Percentiles rank a stretch among this genome's conserved stretches.
phyloP scores from a whole-genome alignment of 129 eudicot species.

The Apium graveolens region DNA sequence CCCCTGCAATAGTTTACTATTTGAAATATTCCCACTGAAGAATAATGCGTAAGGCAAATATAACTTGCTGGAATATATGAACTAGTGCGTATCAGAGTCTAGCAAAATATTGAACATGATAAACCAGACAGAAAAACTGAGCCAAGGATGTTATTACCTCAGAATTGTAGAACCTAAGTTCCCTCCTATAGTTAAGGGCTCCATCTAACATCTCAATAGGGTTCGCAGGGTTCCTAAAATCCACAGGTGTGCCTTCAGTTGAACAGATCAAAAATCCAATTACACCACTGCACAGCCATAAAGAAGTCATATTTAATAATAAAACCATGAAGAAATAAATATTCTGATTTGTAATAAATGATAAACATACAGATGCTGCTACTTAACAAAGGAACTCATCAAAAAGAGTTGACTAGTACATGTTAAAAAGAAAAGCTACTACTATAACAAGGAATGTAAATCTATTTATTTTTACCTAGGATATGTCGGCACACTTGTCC shows the following conservation, averaged over 20 bases:
- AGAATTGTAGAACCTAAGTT: constrained; percentile 77
- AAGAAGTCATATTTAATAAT: neutral
- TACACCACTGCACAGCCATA: constrained; percentile 54
- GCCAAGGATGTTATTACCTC: constrained; percentile 30
- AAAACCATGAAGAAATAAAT: neutral
- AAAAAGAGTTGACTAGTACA: neutral
- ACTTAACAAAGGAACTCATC: neutral
- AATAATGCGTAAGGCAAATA: neutral
- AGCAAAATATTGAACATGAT: neutral
- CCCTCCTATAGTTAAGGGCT: constrained; percentile 54
- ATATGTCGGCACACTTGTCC: constrained; percentile 95
- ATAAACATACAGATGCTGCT: neutral
- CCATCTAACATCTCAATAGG: constrained; percentile 87
- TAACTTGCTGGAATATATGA: neutral
- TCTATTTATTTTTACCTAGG: constrained; percentile 50
- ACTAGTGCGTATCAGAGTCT: neutral
- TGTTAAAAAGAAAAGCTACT: neutral
- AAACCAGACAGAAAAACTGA: neutral
- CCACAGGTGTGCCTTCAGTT: constrained; percentile 76
- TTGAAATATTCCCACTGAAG: neutral
- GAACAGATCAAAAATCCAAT: constrained; percentile 86
- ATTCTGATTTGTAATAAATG: neutral
- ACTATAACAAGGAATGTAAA: neutral
- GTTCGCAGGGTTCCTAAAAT: constrained; percentile 71
- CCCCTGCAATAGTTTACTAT: neutral